Conservation (phyloP, 805 yeast species). For the Scheffersomyces ergatensis region DNA sequence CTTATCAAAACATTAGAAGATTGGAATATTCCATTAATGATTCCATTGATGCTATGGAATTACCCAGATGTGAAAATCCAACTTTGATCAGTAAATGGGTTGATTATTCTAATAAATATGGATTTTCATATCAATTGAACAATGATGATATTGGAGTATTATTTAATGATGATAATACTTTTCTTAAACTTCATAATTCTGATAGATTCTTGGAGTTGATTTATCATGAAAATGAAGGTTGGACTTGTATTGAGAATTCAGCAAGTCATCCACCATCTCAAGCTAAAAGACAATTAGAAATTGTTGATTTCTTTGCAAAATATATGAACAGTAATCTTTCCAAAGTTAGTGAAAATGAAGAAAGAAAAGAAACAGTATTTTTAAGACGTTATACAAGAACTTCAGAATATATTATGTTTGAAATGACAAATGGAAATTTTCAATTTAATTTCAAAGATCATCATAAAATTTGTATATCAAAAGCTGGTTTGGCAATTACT, state of each 20-base stretch:
- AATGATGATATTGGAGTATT: conserved; percentile 88
- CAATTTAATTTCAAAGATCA: conserved; percentile 97
- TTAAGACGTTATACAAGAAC: conserved; percentile 81
- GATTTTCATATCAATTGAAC: conserved; percentile 88
- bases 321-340: conserved; percentile 91
- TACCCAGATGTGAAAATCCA: conserved; percentile 53
- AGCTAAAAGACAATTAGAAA: conserved; percentile 71
- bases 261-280: conserved; percentile 42
- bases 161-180: conserved; percentile 81
- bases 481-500: conserved; percentile 71
- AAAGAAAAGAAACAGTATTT: conserved; percentile 66
- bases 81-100: conserved; percentile 93
- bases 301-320: conserved; percentile 82
- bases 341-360: conserved; percentile 67
- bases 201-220: conserved; percentile 64
- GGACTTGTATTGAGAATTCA: conserved; percentile 47
- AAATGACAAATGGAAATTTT: conserved; percentile 84
- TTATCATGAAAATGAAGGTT: conserved; percentile 42
- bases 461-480: conserved; percentile 79
- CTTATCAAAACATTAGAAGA: conserved; percentile 39
- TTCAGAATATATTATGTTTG: conserved; percentile 83
- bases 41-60: conserved; percentile 30
- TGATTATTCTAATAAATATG: conserved; percentile 93
- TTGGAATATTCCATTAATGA: conserved; percentile 37
- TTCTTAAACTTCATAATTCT: conserved; percentile 66